Evolutionary conservation across 805 yeast species (phyloP).

Genomic region (Citeromyces matritensis): DNA sequence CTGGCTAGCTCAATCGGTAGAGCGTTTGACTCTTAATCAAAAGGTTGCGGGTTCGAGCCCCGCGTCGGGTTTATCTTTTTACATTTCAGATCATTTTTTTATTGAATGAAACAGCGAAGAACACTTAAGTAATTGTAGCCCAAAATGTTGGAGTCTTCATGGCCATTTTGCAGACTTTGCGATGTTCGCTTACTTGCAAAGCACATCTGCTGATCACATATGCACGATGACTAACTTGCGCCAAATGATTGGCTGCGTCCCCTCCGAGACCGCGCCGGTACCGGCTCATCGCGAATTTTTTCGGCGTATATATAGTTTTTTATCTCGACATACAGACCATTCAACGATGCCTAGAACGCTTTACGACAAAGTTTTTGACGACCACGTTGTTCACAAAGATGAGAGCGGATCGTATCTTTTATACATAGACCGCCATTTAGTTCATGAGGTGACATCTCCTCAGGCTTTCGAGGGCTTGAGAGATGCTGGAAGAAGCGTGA

Average conservation of each 20-base stretch:
- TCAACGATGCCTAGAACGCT: conserved; percentile 47
- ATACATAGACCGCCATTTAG: conserved; percentile 93
- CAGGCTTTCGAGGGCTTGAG: conserved; percentile 95
- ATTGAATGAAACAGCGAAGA: neutral
- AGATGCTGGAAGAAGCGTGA: conserved; percentile 76
- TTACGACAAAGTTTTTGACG: conserved; percentile 93
- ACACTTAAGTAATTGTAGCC: no score
- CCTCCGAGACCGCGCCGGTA: conserved; percentile 1
- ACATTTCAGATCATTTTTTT: neutral
- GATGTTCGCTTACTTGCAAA: neutral
- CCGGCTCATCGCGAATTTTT: neutral
- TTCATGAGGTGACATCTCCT: conserved; percentile 98
- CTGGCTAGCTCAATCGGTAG: conserved; percentile 2
- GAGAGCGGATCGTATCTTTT: conserved; percentile 76
- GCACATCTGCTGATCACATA: neutral
- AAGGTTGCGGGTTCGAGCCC: conserved; percentile 2
- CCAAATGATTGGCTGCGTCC: neutral
- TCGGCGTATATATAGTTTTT: neutral
- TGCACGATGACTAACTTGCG: conserved; percentile 1
- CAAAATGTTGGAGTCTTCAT: no score
- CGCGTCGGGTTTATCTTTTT: conserved; percentile 1
- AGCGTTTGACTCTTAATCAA: conserved; percentile 1
- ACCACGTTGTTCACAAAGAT: conserved; percentile 84
- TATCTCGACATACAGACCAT: no score
- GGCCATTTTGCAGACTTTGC: no score